These are phyloP conservation scores for Kwoniella dejecticola DNA, from an alignment of 768 basidiomycete species.

Conservation along the genomic window DNA sequence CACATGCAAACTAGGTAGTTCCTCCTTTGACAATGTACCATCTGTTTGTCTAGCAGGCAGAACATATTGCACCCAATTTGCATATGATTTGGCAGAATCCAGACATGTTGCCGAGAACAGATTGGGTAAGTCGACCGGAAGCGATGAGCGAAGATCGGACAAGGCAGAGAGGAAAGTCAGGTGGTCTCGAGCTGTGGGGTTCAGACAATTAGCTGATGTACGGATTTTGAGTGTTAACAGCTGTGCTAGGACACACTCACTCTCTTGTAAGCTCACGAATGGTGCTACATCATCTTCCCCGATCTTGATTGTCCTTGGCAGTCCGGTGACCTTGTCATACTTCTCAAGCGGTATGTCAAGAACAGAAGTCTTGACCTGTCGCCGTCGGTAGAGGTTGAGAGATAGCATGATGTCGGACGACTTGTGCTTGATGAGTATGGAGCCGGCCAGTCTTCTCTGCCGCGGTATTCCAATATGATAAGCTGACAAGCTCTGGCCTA, in stretches of 20 bases:
- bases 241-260: neutral
- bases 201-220: too few relatives aligned
- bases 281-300: neutral
- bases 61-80: slow-evolving; percentile 7
- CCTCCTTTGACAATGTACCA: neutral
- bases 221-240: neutral
- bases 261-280: slow-evolving; percentile 13
- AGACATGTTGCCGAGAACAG: neutral
- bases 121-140: neutral
- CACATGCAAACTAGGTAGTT: slow-evolving; percentile 23
- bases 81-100: slow-evolving; percentile 5
- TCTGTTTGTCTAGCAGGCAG: neutral
- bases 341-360: slow-evolving; percentile 3
- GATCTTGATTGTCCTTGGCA: slow-evolving; percentile 1
- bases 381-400: slow-evolving; percentile 3
- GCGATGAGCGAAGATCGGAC: neutral
- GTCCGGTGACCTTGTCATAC: slow-evolving; percentile 3
- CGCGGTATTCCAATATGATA: too few relatives aligned
- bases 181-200: slow-evolving; percentile 14
- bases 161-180: slow-evolving; percentile 7
- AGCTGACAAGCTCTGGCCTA: too few relatives aligned
- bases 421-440: neutral
- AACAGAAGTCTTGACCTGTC: slow-evolving; percentile 10
- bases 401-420: neutral
- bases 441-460: too few relatives aligned